phyloP scores from a whole-genome alignment of 1,284 basidiomycete genomes.

The Fomes fomentarius region DNA sequence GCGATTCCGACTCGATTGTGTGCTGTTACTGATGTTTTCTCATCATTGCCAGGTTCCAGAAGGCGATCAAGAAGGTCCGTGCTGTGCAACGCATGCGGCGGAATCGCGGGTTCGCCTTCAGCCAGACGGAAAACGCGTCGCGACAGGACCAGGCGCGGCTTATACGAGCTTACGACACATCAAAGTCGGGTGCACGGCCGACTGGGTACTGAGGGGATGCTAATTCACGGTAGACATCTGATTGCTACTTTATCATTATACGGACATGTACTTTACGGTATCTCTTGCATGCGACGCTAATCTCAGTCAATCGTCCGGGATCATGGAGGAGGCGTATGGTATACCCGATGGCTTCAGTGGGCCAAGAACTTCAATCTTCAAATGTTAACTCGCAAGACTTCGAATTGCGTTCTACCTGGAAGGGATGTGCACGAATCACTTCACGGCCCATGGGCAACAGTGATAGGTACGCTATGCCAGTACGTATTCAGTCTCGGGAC shows the following conservation, averaged over 20 bases:
- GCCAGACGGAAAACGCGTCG: slow-evolving; percentile 85
- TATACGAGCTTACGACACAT: slow-evolving; percentile 91
- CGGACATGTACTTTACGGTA: slow-evolving; percentile 35
- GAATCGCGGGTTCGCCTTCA: slow-evolving; percentile 95
- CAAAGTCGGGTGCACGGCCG: slow-evolving; percentile 68
- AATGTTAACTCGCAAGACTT: no score
- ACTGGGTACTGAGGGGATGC: slow-evolving; percentile 59
- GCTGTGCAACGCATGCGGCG: slow-evolving; percentile 94
- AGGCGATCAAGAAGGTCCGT: slow-evolving; percentile 97
- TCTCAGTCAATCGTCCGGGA: no score
- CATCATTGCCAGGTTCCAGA: slow-evolving; percentile 72
- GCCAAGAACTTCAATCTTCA: no score
- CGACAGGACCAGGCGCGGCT: slow-evolving; percentile 86
- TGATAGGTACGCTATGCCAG: no score
- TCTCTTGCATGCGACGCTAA: slow-evolving; percentile 22
- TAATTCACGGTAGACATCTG: slow-evolving; percentile 8
- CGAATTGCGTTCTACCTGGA: no score
- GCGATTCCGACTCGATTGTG: neutral
- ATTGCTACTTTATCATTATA: slow-evolving; percentile 29
- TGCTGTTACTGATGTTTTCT: neutral
- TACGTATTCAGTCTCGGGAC: no score
- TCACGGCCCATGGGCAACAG: no score
- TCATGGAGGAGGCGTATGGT: no score
- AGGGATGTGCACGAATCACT: no score
- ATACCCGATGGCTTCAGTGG: no score